These are phyloP conservation scores for Oryza officinalis DNA, from an alignment of 176 grass and related monocot genomes.

Conservation along the genomic window DNA sequence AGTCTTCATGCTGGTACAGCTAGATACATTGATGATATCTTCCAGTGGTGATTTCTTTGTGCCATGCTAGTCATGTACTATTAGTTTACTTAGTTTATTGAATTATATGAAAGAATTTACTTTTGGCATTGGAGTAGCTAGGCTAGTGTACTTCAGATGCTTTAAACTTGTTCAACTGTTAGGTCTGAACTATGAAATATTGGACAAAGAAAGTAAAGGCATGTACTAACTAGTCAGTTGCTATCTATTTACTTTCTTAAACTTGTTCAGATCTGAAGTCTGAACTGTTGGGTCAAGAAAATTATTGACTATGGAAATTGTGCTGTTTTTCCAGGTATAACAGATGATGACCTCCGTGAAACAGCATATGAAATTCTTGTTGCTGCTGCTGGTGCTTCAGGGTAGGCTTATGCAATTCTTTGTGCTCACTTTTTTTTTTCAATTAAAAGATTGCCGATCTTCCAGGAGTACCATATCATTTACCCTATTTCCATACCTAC, in stretches of 20 bases:
- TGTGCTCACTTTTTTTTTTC: neutral
- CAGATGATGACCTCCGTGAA: constrained; percentile 96
- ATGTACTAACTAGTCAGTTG: neutral
- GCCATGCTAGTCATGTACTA: neutral
- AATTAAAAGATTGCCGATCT: neutral
- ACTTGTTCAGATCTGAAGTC: constrained; percentile 12
- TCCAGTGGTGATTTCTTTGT: constrained; percentile 23
- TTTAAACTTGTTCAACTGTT: constrained; percentile 23
- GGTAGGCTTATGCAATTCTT: constrained; percentile 49
- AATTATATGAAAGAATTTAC: neutral
- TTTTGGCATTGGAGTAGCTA: constrained; percentile 5
- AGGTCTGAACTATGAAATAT: constrained; percentile 16
- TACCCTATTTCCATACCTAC: constrained; percentile 34
- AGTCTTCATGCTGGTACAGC: constrained; percentile 25
- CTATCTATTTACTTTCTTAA: constrained; percentile 15
- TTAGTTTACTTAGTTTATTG: constrained; percentile 8
- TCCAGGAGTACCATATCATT: constrained; percentile 29
- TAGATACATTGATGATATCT: neutral
- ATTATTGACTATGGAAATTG: constrained; percentile 22
- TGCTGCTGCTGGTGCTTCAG: constrained; percentile 93
- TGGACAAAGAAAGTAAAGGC: constrained; percentile 9
- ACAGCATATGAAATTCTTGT: constrained; percentile 98
- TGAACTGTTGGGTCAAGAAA: constrained; percentile 14
- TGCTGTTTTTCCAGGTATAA: constrained; percentile 75
- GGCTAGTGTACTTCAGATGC: constrained; percentile 1